Conservation (phyloP, 2,329 filamentous ascomycete genomes). For the Cladosporium colombiae region DNA sequence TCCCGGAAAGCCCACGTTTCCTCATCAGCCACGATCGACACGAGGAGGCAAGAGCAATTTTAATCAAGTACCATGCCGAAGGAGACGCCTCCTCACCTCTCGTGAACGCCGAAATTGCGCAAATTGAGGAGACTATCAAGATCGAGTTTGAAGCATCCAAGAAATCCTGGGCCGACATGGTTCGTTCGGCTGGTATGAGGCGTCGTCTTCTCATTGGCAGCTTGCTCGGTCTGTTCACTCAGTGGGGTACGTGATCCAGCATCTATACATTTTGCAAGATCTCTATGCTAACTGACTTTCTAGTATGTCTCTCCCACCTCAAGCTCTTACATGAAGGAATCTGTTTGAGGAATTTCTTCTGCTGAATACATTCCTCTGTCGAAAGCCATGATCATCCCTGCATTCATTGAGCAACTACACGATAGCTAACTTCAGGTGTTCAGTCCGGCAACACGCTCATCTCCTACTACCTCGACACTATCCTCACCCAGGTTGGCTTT, state of each 20-base stretch:
- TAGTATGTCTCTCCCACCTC: not conserved
- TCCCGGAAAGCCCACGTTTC: slow-evolving; percentile 23
- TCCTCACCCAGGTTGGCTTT: slow-evolving; percentile 35
- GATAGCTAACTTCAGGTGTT: not conserved
- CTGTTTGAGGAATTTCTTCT: too few relatives aligned
- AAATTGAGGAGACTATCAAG: slow-evolving; percentile 59
- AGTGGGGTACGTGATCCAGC: slow-evolving; percentile 42
- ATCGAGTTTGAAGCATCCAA: slow-evolving; percentile 57
- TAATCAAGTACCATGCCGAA: slow-evolving; percentile 36
- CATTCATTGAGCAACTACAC: not conserved
- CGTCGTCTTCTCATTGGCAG: slow-evolving; percentile 53
- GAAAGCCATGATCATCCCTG: not conserved
- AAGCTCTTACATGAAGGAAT: too few relatives aligned
- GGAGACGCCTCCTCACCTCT: slow-evolving; percentile 45
- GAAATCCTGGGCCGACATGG: slow-evolving; percentile 60
- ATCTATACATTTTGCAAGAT: not conserved
- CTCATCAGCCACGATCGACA: slow-evolving; percentile 20
- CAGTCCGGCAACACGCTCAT: slow-evolving; percentile 51
- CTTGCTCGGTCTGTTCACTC: slow-evolving; percentile 54
- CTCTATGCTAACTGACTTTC: not conserved
- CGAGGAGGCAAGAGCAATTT: slow-evolving; percentile 41
- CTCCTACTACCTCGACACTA: slow-evolving; percentile 39
- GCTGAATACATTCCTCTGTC: not conserved
- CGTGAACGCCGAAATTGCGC: slow-evolving; percentile 59
- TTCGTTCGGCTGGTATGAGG: slow-evolving; percentile 56